Percentiles rank a stretch among this genome's conserved stretches.
Conservation (phyloP, 495 filamentous ascomycete species). For the Daldinia concentrica region DNA sequence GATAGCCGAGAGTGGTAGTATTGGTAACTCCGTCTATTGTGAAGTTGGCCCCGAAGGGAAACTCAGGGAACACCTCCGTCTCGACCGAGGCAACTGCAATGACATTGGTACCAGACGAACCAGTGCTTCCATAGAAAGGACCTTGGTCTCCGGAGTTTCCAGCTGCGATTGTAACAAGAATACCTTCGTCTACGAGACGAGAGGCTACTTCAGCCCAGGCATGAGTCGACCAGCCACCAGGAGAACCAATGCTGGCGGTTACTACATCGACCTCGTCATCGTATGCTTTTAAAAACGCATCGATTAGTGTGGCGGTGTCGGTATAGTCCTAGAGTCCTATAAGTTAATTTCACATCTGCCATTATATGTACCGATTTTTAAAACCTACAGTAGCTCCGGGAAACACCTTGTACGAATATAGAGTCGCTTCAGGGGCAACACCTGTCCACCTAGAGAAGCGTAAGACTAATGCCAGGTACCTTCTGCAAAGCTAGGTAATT, state of each 20-base stretch:
- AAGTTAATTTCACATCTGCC: not conserved
- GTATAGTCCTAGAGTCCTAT: not conserved
- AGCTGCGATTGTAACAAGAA: constrained; percentile 51
- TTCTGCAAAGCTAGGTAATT: not conserved
- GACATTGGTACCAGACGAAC: constrained; percentile 41
- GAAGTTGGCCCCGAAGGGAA: constrained; percentile 36
- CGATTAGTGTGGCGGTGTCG: not conserved
- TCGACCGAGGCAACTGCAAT: constrained; percentile 35
- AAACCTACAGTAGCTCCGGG: constrained; percentile 17
- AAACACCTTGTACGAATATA: constrained; percentile 56
- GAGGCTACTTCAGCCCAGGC: constrained; percentile 49
- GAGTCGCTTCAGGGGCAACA: constrained; percentile 57
- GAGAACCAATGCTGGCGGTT: constrained; percentile 51
- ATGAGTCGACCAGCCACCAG: constrained; percentile 49
- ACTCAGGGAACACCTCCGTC: constrained; percentile 27
- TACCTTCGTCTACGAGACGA: constrained; percentile 50
- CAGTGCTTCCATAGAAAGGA: constrained; percentile 40
- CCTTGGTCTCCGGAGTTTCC: constrained; percentile 55
- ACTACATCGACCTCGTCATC: constrained; percentile 56
- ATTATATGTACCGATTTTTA: not conserved
- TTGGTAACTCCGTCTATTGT: constrained; percentile 26
- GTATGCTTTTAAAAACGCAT: constrained; percentile 43
- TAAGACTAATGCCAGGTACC: not conserved
- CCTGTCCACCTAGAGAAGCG: constrained; percentile 49
- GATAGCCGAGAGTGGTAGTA: constrained; percentile 43